These are phyloP conservation scores for Yarrowia deformans DNA, from an alignment of 805 yeast genomes.

Conservation along the genomic window DNA sequence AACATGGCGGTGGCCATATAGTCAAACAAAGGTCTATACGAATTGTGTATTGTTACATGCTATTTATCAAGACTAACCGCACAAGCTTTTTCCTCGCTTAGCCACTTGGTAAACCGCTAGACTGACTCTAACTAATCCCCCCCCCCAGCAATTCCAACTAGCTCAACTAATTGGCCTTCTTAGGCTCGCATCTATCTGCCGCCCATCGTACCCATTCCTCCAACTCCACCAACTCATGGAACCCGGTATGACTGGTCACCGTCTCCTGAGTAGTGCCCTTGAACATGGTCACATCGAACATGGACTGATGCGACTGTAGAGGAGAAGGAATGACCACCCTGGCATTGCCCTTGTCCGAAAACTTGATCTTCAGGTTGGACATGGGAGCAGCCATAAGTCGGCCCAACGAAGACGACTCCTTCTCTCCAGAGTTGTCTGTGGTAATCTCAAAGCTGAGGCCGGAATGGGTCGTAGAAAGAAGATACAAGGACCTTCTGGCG, in stretches of 20 bases:
- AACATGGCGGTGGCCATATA: background rate
- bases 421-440: slow-evolving; percentile 36
- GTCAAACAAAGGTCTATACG: background rate
- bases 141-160: background rate
- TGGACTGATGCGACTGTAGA: slow-evolving; percentile 44
- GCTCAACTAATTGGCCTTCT: background rate
- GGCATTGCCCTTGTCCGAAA: slow-evolving; percentile 40
- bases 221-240: slow-evolving; percentile 50
- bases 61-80: background rate
- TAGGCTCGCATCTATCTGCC: slow-evolving; percentile 37
- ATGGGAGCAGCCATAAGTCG: slow-evolving; percentile 44
- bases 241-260: slow-evolving; percentile 43
- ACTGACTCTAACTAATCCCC: too few species aligned
- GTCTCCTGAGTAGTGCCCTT: slow-evolving; percentile 38
- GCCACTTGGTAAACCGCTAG: too few species aligned
- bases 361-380: slow-evolving; percentile 41
- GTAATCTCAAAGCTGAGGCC: slow-evolving; percentile 40
- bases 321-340: slow-evolving; percentile 45
- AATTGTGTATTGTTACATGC: background rate
- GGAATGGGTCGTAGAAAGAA: slow-evolving; percentile 43
- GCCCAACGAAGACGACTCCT: slow-evolving; percentile 42
- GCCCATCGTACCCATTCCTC: slow-evolving; percentile 52
- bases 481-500: slow-evolving; percentile 43
- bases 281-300: slow-evolving; percentile 43
- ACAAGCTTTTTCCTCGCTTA: too few species aligned